These are phyloP conservation scores for Diaporthe sp. DNA, from an alignment of 2,329 filamentous ascomycete genomes.

Conservation along the genomic window DNA sequence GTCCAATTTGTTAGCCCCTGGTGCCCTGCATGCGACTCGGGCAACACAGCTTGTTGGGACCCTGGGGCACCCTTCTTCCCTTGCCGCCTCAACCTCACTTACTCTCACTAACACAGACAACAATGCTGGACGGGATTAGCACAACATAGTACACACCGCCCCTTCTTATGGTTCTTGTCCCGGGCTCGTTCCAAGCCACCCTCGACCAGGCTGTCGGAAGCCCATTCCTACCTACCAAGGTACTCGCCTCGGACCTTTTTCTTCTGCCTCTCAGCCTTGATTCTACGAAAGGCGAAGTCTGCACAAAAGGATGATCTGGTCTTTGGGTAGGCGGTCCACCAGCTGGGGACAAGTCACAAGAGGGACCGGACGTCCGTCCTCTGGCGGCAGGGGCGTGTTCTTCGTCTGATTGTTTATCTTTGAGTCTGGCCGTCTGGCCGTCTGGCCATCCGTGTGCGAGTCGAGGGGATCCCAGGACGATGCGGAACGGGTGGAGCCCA, in stretches of 20 bases:
- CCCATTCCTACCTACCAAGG: too few species aligned
- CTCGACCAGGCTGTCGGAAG: neutral
- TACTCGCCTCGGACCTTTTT: too few species aligned
- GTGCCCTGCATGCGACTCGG: slow-evolving; percentile 26
- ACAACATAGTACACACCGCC: slow-evolving; percentile 19
- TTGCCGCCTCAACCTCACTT: slow-evolving; percentile 28
- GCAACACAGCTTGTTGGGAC: slow-evolving; percentile 18
- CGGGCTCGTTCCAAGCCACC: slow-evolving; percentile 1
- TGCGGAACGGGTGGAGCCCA: slow-evolving; percentile 18
- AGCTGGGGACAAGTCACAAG: neutral
- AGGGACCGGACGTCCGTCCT: slow-evolving; percentile 14
- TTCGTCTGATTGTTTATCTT: slow-evolving; percentile 28
- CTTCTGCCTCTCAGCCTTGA: neutral
- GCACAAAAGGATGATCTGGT: neutral
- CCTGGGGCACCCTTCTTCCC: neutral
- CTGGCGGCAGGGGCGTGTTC: neutral
- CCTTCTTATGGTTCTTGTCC: slow-evolving; percentile 5
- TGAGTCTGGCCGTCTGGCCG: neutral
- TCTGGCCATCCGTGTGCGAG: slow-evolving; percentile 16
- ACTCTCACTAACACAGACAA: slow-evolving; percentile 10
- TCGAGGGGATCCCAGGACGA: slow-evolving; percentile 26
- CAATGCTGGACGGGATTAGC: slow-evolving; percentile 1
- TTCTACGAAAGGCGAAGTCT: neutral
- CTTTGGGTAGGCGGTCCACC: neutral
- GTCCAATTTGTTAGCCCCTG: slow-evolving; percentile 38